Evolutionary conservation across 2,329 filamentous ascomycete species (phyloP), one percentile per base, ranked within the genome.

Genomic region (Colletotrichum siamense): DNA sequence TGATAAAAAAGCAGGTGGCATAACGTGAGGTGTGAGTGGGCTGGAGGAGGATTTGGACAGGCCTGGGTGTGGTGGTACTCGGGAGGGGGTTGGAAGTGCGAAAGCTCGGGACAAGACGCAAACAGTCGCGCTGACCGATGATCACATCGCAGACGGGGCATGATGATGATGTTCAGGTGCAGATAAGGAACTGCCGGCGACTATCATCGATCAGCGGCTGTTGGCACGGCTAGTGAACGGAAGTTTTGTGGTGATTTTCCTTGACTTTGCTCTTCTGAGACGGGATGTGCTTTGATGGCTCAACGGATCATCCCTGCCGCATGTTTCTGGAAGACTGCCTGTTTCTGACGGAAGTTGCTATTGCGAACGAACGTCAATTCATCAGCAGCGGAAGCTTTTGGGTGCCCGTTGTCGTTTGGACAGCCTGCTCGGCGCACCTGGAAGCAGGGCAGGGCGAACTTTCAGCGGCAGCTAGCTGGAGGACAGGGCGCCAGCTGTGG

Each of bases 121-220:
- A 69, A 26, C 24, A 63, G 34, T 65, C 49, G 26, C 24, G 49
- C 63, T 59, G 70, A 44, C 59, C 64, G 70, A 69, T 63, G 59
- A 73, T 65, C 57, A 69, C 28, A 73, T 44, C 15, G n/a, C 32
- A 39, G 18, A 44, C 24, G 18, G 62, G 57, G 68, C 55, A 44
- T 44, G 69, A 71, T 62, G 63, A 34, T 57, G 55, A 72, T 62
- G 52, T 57, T 68, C 44, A 26, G 13, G 28, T 59, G 32, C 36
- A 62, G 75, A 71, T 71, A 44, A 49, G 66, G 71, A 75, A 77
- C 75, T 77, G 61, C 75, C 75, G 66, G 71, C 44, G 66, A 77
- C 44, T 62, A 77, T 77, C 61, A 71, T n/a, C 24, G 71, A 77
- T 75, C 66, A 34, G 61, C 75, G 44, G 34, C 57, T 49, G 24